Base-by-base conservation (phyloP, 2,329 filamentous ascomycete species). In the Fonsecaea nubica region DNA sequence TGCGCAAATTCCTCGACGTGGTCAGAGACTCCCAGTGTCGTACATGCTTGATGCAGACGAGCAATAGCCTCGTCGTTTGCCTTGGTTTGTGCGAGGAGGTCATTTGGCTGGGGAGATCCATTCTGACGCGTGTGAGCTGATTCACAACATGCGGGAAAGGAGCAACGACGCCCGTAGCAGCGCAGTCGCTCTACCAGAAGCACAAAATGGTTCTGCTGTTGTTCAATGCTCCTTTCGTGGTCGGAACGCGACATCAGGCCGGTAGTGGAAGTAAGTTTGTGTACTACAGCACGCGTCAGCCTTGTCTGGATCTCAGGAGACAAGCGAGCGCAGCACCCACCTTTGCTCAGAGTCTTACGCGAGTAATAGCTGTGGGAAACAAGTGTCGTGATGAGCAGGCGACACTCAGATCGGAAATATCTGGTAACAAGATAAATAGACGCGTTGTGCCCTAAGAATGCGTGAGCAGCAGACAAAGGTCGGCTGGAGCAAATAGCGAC, bases 1-100 rank as follows among this genome's bases (percentile, higher is more conserved):
- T 54, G 21, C 15, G 50, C 50, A 33, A 54, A 54, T 54, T 54
- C 50, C 32, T 32, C 32, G 3, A n/a, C 50, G 25, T 13, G 50
- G 15, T 7, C 21, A 32, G 50, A 12, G 21, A 54, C 18, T 15
- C 21, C 8, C 50, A 54, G 50, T 7, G 9, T 30, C 10, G 7
- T 10, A 54, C 50, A 54, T 35, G 10, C 50, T 9, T 33, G 50
- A 18, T 32, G 50, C 8, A 54, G 50, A 2, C 50, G 32, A 13
- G 32, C 50, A 18, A 32, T 8, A 12, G 21, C 10, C 25, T 4
- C 25, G 50, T 54, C 50, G 12, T 33, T 10, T 12, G 21, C 21
- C 8, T 54, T 54, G 25, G 12, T 25, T 45, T 18, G 40, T 6
- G 1, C 15, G 40, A 9, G 25, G 32, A 15, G 21, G 50, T n/a